These are phyloP conservation scores for Penicillium expansum DNA, from an alignment of 2,329 filamentous ascomycete species.

Conservation along the genomic window DNA sequence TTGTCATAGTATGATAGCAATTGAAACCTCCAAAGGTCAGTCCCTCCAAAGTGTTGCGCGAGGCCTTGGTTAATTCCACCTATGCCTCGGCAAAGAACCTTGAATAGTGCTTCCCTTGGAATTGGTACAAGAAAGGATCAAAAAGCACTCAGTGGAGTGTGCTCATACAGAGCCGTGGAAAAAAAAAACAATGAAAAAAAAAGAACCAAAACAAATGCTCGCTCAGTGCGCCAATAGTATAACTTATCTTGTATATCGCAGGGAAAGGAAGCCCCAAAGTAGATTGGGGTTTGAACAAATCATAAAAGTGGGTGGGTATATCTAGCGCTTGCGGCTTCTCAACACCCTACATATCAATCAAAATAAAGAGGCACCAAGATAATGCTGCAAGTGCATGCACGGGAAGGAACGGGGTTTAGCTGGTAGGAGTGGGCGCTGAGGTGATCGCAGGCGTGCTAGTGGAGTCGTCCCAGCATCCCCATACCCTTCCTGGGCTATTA, in stretches of 20 bases:
- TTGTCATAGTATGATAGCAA: background rate
- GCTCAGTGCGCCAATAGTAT: constrained; percentile 6
- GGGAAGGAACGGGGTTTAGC: background rate
- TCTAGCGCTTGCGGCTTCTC: background rate
- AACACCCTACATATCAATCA: background rate
- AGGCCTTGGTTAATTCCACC: background rate
- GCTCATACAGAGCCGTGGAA: background rate
- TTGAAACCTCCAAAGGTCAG: background rate
- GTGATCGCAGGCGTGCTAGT: background rate
- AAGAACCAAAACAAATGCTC: background rate
- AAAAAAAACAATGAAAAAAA: background rate
- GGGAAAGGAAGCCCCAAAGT: background rate
- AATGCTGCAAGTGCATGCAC: background rate
- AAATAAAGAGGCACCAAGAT: background rate
- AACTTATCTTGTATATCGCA: constrained; percentile 4
- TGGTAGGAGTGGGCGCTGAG: background rate
- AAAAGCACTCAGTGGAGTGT: background rate
- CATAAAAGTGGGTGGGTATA: constrained; percentile 8
- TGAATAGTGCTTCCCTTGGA: background rate
- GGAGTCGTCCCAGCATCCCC: background rate
- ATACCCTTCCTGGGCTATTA: background rate
- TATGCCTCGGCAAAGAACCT: background rate
- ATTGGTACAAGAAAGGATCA: too few relatives aligned
- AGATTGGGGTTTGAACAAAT: background rate
- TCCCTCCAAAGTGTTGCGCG: background rate